phyloP scores from a whole-genome alignment of 1,139 yeast genomes.

The Sugiyamaella pinicola region DNA sequence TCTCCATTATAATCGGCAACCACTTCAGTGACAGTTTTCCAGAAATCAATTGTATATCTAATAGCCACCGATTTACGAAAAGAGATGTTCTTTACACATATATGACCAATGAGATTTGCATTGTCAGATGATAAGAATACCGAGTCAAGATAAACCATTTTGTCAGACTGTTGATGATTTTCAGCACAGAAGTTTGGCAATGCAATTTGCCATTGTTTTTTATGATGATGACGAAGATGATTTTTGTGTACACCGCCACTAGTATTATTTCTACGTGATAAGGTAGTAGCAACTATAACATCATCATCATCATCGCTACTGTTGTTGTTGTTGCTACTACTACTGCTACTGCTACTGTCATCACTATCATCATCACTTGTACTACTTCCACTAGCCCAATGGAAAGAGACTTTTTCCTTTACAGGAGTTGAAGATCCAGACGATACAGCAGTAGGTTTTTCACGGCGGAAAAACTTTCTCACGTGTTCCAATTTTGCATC shows the following conservation, averaged over 20 bases:
- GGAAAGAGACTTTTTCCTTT: constrained; percentile 36
- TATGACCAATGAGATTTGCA: constrained; percentile 63
- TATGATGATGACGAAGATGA: constrained; percentile 14
- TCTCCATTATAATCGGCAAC: constrained; percentile 67
- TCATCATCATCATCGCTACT: constrained; percentile 36
- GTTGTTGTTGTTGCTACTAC: constrained; percentile 2
- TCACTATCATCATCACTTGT: constrained; percentile 17
- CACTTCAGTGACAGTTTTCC: constrained; percentile 73
- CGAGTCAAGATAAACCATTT: constrained; percentile 61
- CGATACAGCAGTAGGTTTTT: constrained; percentile 74
- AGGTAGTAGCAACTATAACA: constrained; percentile 23
- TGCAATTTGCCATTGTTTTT: constrained; percentile 20
- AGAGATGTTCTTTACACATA: constrained; percentile 70
- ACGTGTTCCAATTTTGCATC: constrained; percentile 67
- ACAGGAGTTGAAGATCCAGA: constrained; percentile 59
- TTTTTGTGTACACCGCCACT: constrained; percentile 2
- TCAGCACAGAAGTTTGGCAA: constrained; percentile 23
- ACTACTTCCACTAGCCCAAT: constrained; percentile 33
- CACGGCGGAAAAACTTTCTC: constrained; percentile 69
- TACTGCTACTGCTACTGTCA: constrained; percentile 12
- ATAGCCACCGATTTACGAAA: constrained; percentile 64
- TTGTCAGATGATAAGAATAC: constrained; percentile 61
- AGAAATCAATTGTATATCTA: constrained; percentile 67
- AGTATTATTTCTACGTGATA: background rate
- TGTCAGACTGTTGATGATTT: constrained; percentile 35